Evolutionary conservation across 148 eudicot genomes (phyloP).

Genomic region (Camellia japonica): DNA sequence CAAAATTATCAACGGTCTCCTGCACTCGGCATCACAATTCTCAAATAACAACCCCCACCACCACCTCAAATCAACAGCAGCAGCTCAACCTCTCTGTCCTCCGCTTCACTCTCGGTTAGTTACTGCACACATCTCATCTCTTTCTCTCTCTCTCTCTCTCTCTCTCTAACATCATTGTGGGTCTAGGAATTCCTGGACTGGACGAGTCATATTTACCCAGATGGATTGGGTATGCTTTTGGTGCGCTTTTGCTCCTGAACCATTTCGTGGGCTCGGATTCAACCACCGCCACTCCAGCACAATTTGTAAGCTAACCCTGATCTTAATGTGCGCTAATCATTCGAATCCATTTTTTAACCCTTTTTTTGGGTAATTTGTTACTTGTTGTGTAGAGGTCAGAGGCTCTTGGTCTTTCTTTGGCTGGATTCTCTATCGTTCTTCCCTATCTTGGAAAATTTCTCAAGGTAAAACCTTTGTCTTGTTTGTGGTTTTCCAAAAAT

Average conservation of each 20-base stretch:
- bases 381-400: slow-evolving; percentile 59
- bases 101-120: slow-evolving; percentile 74
- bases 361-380: slow-evolving; percentile 2
- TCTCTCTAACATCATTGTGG: neutral
- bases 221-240: slow-evolving; percentile 90
- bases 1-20: slow-evolving; percentile 19
- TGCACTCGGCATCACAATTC: slow-evolving; percentile 36
- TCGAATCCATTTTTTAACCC: neutral
- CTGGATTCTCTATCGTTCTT: slow-evolving; percentile 68
- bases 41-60: slow-evolving; percentile 12
- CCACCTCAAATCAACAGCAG: slow-evolving; percentile 27
- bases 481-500: neutral
- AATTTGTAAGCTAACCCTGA: slow-evolving; percentile 57
- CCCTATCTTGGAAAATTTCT: slow-evolving; percentile 71
- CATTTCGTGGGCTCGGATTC: slow-evolving; percentile 68
- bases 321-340: neutral
- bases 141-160: slow-evolving; percentile 6
- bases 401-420: slow-evolving; percentile 83
- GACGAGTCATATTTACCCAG: slow-evolving; percentile 96
- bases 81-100: slow-evolving; percentile 84
- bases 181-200: slow-evolving; percentile 77
- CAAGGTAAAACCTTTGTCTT: slow-evolving; percentile 35
- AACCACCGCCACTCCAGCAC: slow-evolving; percentile 56
- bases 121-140: neutral
- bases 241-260: slow-evolving; percentile 66